phyloP scores from a whole-genome alignment of 192 early-diverging fungal species.

The Podila minutissima region DNA sequence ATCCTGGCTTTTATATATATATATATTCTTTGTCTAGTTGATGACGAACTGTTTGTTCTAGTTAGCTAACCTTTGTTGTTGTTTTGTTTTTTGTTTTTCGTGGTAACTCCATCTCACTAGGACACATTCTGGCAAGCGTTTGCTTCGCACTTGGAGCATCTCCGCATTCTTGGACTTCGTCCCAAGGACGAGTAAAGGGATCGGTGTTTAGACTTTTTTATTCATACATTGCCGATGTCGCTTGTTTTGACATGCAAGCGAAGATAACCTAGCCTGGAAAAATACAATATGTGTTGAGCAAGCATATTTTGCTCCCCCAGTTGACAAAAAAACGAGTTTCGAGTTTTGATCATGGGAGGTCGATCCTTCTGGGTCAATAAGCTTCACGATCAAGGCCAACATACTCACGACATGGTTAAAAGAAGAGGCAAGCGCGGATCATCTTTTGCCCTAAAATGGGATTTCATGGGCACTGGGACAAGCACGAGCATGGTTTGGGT shows the following conservation, averaged over 20 bases:
- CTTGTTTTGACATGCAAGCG: too few species aligned
- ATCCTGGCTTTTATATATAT: not conserved
- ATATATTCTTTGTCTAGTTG: not conserved
- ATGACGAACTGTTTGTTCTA: not conserved
- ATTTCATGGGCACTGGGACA: too few species aligned
- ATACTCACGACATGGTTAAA: not conserved
- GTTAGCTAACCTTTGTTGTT: not conserved
- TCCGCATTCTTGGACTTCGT: conserved; percentile 52
- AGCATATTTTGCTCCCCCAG: too few species aligned
- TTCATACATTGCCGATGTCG: too few species aligned
- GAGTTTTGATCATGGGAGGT: too few species aligned
- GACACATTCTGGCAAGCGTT: conserved; percentile 62
- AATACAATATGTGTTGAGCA: too few species aligned
- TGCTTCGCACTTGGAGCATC: conserved; percentile 54
- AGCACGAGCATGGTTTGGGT: too few species aligned
- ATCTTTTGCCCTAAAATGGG: conserved; percentile 1
- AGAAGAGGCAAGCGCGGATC: not conserved
- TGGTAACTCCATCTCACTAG: not conserved
- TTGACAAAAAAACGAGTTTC: too few species aligned
- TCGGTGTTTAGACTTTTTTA: too few species aligned
- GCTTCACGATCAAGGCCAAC: too few species aligned
- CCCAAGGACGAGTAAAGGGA: conserved; percentile 38
- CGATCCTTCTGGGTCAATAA: too few species aligned
- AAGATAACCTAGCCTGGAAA: too few species aligned
- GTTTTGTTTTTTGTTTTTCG: not conserved